Evolutionary conservation across 192 early-diverging fungal genomes (phyloP).

Genomic region (Funneliformis mosseae): DNA sequence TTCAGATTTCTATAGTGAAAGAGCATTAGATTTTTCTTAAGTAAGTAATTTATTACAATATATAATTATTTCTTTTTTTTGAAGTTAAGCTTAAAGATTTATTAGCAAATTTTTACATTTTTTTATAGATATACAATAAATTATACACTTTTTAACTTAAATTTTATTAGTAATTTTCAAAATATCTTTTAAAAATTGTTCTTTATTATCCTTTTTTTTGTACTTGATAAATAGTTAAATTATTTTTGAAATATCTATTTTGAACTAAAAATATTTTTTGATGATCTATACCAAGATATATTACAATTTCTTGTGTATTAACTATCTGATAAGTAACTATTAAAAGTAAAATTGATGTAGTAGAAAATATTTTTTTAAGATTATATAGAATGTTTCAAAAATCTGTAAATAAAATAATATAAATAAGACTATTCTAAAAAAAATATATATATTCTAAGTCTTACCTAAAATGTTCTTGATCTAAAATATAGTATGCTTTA

Average conservation of each 20-base stretch:
- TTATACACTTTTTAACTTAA: constrained; percentile 81
- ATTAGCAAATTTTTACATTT: constrained; percentile 81
- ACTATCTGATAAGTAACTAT: constrained; percentile 87
- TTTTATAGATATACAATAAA: constrained; percentile 82
- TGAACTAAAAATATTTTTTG: constrained; percentile 68
- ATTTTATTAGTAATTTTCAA: constrained; percentile 44
- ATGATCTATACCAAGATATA: constrained; percentile 57
- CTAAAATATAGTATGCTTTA: constrained; percentile 86
- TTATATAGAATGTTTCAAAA: constrained; percentile 79
- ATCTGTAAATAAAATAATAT: constrained; percentile 94
- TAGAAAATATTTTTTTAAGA: constrained; percentile 66
- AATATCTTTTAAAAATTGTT: constrained; percentile 8
- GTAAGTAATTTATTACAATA: neutral
- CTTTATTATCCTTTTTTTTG: constrained; percentile 54
- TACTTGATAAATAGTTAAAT: constrained; percentile 78
- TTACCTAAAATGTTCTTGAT: constrained; percentile 4
- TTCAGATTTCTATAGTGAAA: too few species aligned
- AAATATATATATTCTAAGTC: neutral
- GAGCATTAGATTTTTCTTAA: constrained; percentile 6
- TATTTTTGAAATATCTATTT: constrained; percentile 83
- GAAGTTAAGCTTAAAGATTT: constrained; percentile 56
- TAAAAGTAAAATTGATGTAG: constrained; percentile 89
- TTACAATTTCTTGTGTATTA: constrained; percentile 81
- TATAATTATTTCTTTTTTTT: constrained; percentile 52
- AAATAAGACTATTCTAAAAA: constrained; percentile 31